These are phyloP conservation scores for Persicaria tinctoria DNA, from an alignment of 148 eudicot species.

Conservation along the genomic window DNA sequence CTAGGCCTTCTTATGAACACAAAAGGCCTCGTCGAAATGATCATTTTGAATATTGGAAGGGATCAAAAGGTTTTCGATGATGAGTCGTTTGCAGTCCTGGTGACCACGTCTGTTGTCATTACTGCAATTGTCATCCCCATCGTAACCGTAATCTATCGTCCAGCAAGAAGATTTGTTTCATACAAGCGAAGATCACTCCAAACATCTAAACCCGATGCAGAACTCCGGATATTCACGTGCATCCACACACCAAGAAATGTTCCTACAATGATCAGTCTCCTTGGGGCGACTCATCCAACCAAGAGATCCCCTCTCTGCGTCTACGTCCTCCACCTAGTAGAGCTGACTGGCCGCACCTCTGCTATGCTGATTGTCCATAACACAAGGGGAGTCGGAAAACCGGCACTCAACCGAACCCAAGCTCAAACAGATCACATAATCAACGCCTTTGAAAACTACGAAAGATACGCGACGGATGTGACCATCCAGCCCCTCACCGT, in stretches of 20 bases:
- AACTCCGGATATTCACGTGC: conserved; percentile 21
- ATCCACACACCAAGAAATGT: conserved; percentile 23
- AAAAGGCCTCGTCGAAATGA: conserved; percentile 93
- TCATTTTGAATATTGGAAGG: conserved; percentile 85
- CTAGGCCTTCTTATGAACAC: conserved; percentile 67
- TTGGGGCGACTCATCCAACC: conserved; percentile 18
- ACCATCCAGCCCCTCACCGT: conserved; percentile 27
- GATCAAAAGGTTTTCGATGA: conserved; percentile 85
- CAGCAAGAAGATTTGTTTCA: conserved; percentile 47
- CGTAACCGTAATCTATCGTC: conserved; percentile 57
- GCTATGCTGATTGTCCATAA: conserved; percentile 16
- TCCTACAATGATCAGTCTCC: conserved; percentile 20
- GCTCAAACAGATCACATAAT: conserved; percentile 8
- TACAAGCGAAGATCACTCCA: conserved; percentile 77
- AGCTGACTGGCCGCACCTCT: conserved; percentile 16
- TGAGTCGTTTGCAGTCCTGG: conserved; percentile 67
- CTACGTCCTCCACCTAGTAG: conserved; percentile 21
- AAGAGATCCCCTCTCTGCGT: conserved; percentile 15
- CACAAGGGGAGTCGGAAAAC: conserved; percentile 4
- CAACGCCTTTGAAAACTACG: conserved; percentile 26
- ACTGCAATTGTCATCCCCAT: conserved; percentile 57
- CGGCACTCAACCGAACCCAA: conserved; percentile 1
- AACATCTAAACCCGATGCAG: conserved; percentile 53
- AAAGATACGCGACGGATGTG: conserved; percentile 6
- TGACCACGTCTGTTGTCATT: conserved; percentile 61